Evolutionary conservation across 2,329 filamentous ascomycete species (phyloP), one percentile per base, ranked within the genome.

Genomic region (Pseudogymnoascus pannorum): DNA sequence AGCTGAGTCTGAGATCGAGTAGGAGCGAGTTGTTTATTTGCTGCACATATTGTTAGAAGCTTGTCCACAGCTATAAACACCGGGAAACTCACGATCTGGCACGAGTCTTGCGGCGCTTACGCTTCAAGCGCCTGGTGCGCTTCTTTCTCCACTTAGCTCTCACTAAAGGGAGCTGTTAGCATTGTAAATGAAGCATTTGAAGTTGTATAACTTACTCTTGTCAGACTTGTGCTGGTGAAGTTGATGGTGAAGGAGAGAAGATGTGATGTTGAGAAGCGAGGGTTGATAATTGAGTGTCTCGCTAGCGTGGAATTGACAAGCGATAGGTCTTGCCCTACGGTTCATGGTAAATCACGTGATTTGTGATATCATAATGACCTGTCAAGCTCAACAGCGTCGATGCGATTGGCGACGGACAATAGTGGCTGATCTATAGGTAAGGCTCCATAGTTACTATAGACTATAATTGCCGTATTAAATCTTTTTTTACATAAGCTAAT

Each of bases 111-210:
- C 94, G 95, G 84, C 94, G 92, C 92, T 99, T 99, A 78, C 92
- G 89, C 89, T 97, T 97, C 80, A 99, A 91, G 81, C 94, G 88
- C 76, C 94, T 87, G 82, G 96, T 92, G 79, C 94, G 87, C 93
- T 99, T 99, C 90, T 99, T 99, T 86, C 93, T 94, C 94, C 94
- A 97, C 86, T 97, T 97, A 78, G 92, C 92, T 94, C 93, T 83
- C 84, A 87, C 86, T 81, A 80, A 3, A 5, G n/a, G 4, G 14
- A 8, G 48, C 48, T 58, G 57, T 58, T 58, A 58, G 57, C 24
- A 38, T 38, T 86, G 81, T 68, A 67, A 71, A 48, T 58, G 44
- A 64, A 57, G 59, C 26, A 35, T 16, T 57, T 33, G 59, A 24
- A 9, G n/a, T 57, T 35, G 31, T 33, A 62, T 29, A 67, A 72